phyloP scores from a whole-genome alignment of 75 land plant species.

The Chamaecyparis obtusa region DNA sequence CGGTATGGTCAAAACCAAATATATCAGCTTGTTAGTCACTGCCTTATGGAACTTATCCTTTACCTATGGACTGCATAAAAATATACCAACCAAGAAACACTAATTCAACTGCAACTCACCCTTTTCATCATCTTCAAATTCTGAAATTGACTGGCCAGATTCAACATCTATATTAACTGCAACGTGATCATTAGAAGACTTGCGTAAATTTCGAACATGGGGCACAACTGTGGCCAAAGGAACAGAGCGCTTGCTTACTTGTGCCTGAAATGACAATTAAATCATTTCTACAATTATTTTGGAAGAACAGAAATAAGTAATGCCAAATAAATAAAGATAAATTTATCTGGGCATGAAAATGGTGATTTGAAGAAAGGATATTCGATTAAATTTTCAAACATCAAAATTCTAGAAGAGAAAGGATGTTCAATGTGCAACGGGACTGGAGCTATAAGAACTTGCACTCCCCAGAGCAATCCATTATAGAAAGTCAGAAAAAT shows the following conservation, averaged over 20 bases:
- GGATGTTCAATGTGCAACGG: background rate
- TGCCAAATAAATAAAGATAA: background rate
- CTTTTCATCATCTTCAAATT: conserved; percentile 91
- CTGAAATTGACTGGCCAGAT: conserved; percentile 32
- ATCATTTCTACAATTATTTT: background rate
- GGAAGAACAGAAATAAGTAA: background rate
- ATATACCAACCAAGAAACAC: conserved; percentile 6
- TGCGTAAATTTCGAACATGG: conserved; percentile 79
- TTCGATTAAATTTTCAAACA: background rate
- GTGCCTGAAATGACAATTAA: conserved; percentile 24
- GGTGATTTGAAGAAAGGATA: background rate
- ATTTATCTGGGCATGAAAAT: background rate
- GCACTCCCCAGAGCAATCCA: background rate
- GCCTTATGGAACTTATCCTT: background rate
- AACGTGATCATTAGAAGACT: conserved; percentile 67
- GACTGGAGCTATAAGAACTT: background rate
- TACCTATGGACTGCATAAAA: background rate
- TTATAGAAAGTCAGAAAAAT: background rate
- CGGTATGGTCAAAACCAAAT: conserved; percentile 6
- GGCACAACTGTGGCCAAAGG: conserved; percentile 36
- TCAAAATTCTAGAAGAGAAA: background rate
- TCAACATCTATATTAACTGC: conserved; percentile 77
- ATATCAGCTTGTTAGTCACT: background rate
- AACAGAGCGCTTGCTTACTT: conserved; percentile 52
- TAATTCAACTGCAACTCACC: conserved; percentile 35